Base-by-base conservation (phyloP, 1,284 basidiomycete genomes). In the Exobasidium cylindrosporum region DNA sequence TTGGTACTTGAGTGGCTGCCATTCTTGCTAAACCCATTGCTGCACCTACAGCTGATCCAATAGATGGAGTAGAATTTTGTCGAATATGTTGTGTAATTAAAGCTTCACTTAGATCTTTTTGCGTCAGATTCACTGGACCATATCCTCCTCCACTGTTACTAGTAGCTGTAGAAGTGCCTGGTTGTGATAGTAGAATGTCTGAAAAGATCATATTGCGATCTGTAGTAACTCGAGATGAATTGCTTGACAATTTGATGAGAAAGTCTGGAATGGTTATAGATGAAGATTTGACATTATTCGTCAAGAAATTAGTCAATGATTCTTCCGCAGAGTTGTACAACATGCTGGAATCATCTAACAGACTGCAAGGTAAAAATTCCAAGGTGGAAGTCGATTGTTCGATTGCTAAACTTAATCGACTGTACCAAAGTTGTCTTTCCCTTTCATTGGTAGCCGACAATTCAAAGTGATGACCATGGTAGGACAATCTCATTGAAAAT, bases 191-290 rank as follows among this genome's bases (percentile, higher is more conserved):
- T 17, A 64, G 31, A 14, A 46, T 60, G 45, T 78, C 74, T 13
- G 76, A 75, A 47, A 78, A 70, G 28, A 78, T 52, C 76, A 78
- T 79, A 17, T 70, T 69, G 7, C 73, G 70, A 54, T 79, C 74
- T 24, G 72, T 67, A 28, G 68, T 66, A 21, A 68, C 66, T 26
- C 75, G 69, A 32, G 69, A 69, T 46, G 72, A 72, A 45, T 71
- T 52, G 14, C 75, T 30, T 3, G 32, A 26, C 71, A 3, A 72
- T 70, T 56, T 76, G 72, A 23, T 73, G 66, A 55, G 31, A 24
- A 29, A 4, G n/a, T 55, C 53, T 49, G 76, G 61, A 50, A 69
- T 50, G 54, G 74, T 68, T 60, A 76, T 70, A 44, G 66, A n/a
- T 17, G 49, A n/a, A n/a, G 56, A 61, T 5, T 67, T 68, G 3